Base-by-base conservation (phyloP, 495 filamentous ascomycete genomes). In the Neurospora discreta region DNA sequence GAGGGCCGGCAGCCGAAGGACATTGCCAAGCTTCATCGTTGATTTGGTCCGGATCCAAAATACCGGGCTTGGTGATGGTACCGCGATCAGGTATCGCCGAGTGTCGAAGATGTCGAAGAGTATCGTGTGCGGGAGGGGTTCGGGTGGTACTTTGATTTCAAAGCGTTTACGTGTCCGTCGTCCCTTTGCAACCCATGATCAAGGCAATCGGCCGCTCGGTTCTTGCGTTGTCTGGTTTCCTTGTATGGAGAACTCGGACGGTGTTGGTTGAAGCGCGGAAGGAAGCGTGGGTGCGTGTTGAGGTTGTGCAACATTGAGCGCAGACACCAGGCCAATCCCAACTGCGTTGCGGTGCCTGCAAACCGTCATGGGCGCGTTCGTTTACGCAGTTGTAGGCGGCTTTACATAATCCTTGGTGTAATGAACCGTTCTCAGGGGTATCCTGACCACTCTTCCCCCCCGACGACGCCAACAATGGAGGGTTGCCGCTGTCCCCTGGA, bases 1-100 rank as follows among this genome's bases (percentile, higher is more conserved):
- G 43, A 86, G 79, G 73, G 78, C 79, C n/a, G 82, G 81, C 38
- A 85, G 77, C 20, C 75, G 77, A 33, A 84, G 74, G 68, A 78
- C 58, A 43, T 39, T 74, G 3, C 77, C 75, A 6, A 83, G 73
- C 79, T 80, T 84, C 83, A 84, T 85, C 20, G 52, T 74, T 33
- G 18, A 16, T 60, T 60, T 70, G 18, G 43, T 70, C 69, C 39
- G 69, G 23, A 33, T 65, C 52, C 26, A 26, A 33, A 15, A 65
- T 65, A 6, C 33, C 52, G 52, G 26, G 52, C 33, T 65, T 26
- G 26, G 52, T 65, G 52, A 15, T 26, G 52, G 52, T 65, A 65
- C 26, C 52, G 33, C 52, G 15, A 15, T 30, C 52, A 7, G 33
- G 52, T 65, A 15, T 65, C 26, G 52, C 52, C 52, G 26, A 15